Evolutionary conservation across 192 early-diverging fungal genomes (phyloP).

Genomic region (Linnemannia zychae): DNA sequence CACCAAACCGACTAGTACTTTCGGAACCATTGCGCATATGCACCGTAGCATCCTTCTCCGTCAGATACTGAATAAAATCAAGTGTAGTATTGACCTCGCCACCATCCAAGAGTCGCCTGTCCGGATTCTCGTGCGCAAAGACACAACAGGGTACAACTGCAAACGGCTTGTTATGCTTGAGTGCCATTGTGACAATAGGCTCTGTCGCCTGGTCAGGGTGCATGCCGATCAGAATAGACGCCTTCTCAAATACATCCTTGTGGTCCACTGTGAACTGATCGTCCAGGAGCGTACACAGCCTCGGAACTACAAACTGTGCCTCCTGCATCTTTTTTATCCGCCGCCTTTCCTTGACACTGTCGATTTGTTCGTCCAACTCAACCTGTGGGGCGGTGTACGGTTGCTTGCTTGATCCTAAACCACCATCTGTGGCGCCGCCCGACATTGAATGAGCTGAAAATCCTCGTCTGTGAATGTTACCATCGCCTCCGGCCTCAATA

Average conservation of each 20-base stretch:
- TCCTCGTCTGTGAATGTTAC: constrained; percentile 8
- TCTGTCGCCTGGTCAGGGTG: constrained; percentile 74
- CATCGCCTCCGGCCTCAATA: constrained; percentile 43
- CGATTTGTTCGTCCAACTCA: neutral
- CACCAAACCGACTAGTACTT: neutral
- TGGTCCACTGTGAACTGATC: constrained; percentile 46
- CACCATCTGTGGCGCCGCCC: neutral
- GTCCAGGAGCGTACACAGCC: constrained; percentile 52
- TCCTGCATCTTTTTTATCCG: constrained; percentile 23
- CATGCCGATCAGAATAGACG: constrained; percentile 66
- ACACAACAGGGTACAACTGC: constrained; percentile 63
- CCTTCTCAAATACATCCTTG: constrained; percentile 29
- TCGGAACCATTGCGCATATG: neutral
- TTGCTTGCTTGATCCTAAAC: neutral
- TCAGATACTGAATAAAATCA: constrained; percentile 60
- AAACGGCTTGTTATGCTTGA: constrained; percentile 63
- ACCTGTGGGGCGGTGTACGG: neutral
- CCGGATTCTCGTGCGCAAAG: constrained; percentile 65
- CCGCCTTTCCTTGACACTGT: constrained; percentile 23
- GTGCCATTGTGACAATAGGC: constrained; percentile 66
- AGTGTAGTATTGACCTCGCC: constrained; percentile 56
- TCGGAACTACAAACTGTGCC: constrained; percentile 36
- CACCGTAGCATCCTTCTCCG: constrained; percentile 45
- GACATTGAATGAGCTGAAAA: neutral
- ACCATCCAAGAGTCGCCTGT: constrained; percentile 54